These are phyloP conservation scores for Actinidia arguta DNA, from an alignment of 179 eudicot genomes.

Conservation along the genomic window DNA sequence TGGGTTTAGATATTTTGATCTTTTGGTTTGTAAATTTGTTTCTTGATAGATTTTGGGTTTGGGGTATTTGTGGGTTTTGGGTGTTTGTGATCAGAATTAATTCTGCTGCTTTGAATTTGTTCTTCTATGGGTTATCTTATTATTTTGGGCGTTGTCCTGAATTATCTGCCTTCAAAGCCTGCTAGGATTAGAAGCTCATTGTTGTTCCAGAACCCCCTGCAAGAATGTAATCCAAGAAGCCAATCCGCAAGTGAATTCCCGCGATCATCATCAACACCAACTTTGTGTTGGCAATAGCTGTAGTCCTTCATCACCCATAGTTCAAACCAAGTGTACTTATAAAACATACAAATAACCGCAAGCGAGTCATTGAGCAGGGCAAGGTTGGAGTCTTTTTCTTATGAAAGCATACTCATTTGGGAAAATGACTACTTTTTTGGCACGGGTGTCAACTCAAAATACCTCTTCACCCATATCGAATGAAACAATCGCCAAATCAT, in stretches of 20 bases:
- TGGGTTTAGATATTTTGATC: too few relatives aligned
- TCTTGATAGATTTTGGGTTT: too few relatives aligned
- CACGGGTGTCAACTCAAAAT: neutral
- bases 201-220: neutral
- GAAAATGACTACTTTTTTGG: neutral
- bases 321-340: neutral
- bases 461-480: neutral
- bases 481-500: neutral
- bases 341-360: neutral
- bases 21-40: too few relatives aligned
- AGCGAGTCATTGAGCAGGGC: neutral
- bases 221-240: neutral
- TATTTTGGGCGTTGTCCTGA: too few relatives aligned
- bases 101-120: too few relatives aligned
- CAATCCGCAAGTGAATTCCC: neutral
- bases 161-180: neutral
- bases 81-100: too few relatives aligned
- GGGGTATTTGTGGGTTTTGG: too few relatives aligned
- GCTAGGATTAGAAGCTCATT: constrained; percentile 8
- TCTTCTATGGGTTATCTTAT: too few relatives aligned
- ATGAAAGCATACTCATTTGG: too few relatives aligned
- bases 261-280: neutral
- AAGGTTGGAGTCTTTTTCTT: neutral
- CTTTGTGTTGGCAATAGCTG: too few relatives aligned
- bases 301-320: neutral